These are phyloP conservation scores for Penicillium glabrum DNA, from an alignment of 2,329 filamentous ascomycete species.

Conservation along the genomic window DNA sequence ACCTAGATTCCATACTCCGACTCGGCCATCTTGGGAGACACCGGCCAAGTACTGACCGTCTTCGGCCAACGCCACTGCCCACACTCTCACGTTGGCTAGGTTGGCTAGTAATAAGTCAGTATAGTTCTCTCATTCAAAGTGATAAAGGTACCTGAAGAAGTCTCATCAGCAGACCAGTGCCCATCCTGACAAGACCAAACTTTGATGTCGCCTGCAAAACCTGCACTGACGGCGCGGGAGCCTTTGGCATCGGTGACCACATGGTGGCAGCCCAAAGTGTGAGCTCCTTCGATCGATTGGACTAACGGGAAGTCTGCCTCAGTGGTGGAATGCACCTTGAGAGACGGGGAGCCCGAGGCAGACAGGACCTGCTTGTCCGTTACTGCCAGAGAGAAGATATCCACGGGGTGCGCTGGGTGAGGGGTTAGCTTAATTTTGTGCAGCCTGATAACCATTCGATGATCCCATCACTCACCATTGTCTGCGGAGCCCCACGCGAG, in stretches of 20 bases:
- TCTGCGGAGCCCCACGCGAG: slow-evolving; percentile 89
- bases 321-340: slow-evolving; percentile 76
- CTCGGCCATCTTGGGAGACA: slow-evolving; percentile 81
- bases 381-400: slow-evolving; percentile 80
- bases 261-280: slow-evolving; percentile 90
- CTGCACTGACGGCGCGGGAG: slow-evolving; percentile 73
- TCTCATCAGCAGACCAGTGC: slow-evolving; percentile 53
- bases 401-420: slow-evolving; percentile 69
- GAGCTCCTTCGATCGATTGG: slow-evolving; percentile 77
- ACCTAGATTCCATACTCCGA: slow-evolving; percentile 81
- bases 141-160: slow-evolving; percentile 42
- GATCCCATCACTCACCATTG: slow-evolving; percentile 60
- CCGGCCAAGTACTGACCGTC: slow-evolving; percentile 83
- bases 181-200: slow-evolving; percentile 69
- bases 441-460: not conserved
- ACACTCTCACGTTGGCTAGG: slow-evolving; percentile 64
- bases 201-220: slow-evolving; percentile 86
- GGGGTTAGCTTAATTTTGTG: not conserved
- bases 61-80: slow-evolving; percentile 83
- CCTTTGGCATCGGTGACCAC: slow-evolving; percentile 70
- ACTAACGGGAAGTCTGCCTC: slow-evolving; percentile 71
- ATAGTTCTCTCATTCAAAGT: not conserved
- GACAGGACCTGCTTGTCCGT: slow-evolving; percentile 75
- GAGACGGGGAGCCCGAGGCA: slow-evolving; percentile 76
- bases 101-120: slow-evolving; percentile 12